These are phyloP conservation scores for Rhizophagus clarus DNA, from an alignment of 192 early-diverging fungal genomes.

Conservation along the genomic window DNA sequence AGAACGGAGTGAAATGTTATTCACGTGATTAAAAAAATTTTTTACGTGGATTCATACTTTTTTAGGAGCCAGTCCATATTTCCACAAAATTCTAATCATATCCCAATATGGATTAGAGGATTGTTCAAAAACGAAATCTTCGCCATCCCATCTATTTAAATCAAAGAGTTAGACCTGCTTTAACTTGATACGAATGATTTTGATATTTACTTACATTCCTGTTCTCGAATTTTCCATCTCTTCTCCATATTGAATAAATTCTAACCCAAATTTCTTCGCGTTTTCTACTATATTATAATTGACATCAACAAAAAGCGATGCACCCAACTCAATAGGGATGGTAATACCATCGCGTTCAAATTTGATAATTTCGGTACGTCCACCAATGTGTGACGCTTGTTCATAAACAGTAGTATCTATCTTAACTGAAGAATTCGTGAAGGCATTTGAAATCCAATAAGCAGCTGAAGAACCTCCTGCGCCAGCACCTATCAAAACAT, in stretches of 20 bases:
- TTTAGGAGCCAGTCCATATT: conserved; percentile 49
- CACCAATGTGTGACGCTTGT: conserved; percentile 52
- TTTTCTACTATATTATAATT: conserved; percentile 60
- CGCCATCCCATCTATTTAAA: conserved; percentile 52
- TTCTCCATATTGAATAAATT: conserved; percentile 38
- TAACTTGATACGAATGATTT: not conserved
- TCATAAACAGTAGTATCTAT: conserved; percentile 59
- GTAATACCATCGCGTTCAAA: conserved; percentile 35
- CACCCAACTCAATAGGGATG: conserved; percentile 57
- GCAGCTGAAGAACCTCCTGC: conserved; percentile 56
- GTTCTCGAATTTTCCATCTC: conserved; percentile 31
- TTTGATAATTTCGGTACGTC: conserved; percentile 43
- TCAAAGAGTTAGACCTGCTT: not conserved
- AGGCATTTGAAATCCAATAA: conserved; percentile 43
- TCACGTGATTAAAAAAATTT: not conserved
- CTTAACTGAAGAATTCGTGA: conserved; percentile 27
- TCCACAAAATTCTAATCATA: conserved; percentile 40
- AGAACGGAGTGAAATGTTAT: not conserved
- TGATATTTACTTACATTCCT: conserved; percentile 33
- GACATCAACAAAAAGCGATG: conserved; percentile 62
- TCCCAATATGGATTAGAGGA: conserved; percentile 45
- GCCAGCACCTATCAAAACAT: conserved; percentile 46
- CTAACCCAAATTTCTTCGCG: conserved; percentile 51
- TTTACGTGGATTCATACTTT: conserved; percentile 41
- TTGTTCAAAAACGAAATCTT: conserved; percentile 56